Percentiles rank a stretch among this genome's conserved stretches.
phyloP scores from a whole-genome alignment of 2,329 filamentous ascomycete species.

The Calonectria hongkongensis region DNA sequence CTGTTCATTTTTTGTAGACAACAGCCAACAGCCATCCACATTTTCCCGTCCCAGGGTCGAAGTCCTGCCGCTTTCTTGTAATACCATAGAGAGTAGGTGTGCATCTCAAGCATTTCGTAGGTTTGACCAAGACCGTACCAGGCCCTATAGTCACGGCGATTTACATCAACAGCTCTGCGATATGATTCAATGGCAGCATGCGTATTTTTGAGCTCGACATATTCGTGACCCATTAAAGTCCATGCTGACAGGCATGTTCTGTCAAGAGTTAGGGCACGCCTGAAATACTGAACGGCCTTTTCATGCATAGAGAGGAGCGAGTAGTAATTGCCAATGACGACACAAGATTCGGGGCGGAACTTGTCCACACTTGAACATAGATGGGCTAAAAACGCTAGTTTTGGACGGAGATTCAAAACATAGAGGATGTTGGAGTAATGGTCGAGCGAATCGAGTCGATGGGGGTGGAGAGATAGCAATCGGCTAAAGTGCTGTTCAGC shows the following conservation, averaged over 20 bases:
- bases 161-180: constrained; percentile 94
- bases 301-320: constrained; percentile 95
- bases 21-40: constrained; percentile 97
- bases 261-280: constrained; percentile 92
- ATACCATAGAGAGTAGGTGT: constrained; percentile 97
- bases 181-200: constrained; percentile 99
- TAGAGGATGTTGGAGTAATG: constrained; percentile 99
- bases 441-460: constrained; percentile 91
- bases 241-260: constrained; percentile 94
- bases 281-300: constrained; percentile 98
- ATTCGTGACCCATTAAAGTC: constrained; percentile 99
- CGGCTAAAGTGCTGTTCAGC: constrained; percentile 84
- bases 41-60: constrained; percentile 96
- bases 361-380: constrained; percentile 94
- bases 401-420: constrained; percentile 90
- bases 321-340: constrained; percentile 98
- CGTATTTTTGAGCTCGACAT: constrained; percentile 98
- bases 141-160: constrained; percentile 95
- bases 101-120: constrained; percentile 98
- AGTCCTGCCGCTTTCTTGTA: constrained; percentile 96
- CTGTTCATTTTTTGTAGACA: constrained; percentile 94
- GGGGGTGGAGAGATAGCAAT: constrained; percentile 83
- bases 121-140: constrained; percentile 99
- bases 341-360: constrained; percentile 97
- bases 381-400: constrained; percentile 93